Evolutionary conservation across 148 eudicot genomes (phyloP).

Genomic region (Mesembryanthemum crystallinum): DNA sequence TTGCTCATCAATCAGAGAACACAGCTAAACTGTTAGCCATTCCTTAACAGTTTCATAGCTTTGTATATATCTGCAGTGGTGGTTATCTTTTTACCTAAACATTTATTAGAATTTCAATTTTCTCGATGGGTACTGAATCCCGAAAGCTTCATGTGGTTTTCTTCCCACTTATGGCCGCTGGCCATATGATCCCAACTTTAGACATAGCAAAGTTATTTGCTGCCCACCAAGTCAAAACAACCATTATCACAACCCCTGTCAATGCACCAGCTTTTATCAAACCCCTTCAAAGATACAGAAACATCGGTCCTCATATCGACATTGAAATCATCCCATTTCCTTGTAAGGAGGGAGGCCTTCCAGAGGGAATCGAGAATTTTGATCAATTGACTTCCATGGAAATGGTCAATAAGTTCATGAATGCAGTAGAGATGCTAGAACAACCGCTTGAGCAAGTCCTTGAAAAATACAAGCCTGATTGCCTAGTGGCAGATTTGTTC

Average conservation of each 20-base stretch:
- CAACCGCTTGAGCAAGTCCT: constrained; percentile 30
- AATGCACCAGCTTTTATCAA: constrained; percentile 31
- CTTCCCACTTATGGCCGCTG: constrained; percentile 44
- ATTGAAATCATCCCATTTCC: constrained; percentile 36
- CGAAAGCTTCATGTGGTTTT: constrained; percentile 27
- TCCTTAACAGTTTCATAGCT: background rate
- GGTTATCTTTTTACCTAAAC: background rate
- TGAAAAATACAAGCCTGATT: constrained; percentile 25
- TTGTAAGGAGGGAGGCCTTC: constrained; percentile 26
- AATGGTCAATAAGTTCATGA: constrained; percentile 5
- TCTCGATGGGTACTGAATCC: constrained; percentile 17
- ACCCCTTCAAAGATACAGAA: constrained; percentile 13
- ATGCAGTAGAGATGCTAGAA: constrained; percentile 11
- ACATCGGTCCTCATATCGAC: constrained; percentile 13
- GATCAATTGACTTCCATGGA: constrained; percentile 11
- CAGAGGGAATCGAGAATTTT: constrained; percentile 34
- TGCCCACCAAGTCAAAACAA: constrained; percentile 24
- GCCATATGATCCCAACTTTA: constrained; percentile 47
- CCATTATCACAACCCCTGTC: constrained; percentile 44
- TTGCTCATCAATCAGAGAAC: too few relatives aligned
- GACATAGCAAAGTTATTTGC: constrained; percentile 42
- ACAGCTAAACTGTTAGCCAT: too few relatives aligned
- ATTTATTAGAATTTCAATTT: background rate
- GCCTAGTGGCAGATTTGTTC: constrained; percentile 38
- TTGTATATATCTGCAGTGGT: background rate